phyloP scores from a whole-genome alignment of 148 eudicot genomes.

The Rhododendron ferrugineum region DNA sequence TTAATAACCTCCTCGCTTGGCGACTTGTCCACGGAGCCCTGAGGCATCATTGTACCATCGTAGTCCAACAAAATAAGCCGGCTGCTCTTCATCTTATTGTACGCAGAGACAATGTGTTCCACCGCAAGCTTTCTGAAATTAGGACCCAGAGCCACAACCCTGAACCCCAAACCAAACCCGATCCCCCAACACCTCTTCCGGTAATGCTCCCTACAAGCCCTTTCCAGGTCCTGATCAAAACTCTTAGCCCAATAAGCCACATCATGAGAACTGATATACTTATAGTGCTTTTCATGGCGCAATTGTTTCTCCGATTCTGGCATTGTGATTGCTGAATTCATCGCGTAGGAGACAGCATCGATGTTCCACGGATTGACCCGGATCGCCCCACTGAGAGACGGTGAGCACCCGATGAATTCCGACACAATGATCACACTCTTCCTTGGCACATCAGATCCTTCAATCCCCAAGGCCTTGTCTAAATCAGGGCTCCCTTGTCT shows the following conservation, averaged over 20 bases:
- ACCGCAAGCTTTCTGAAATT: slow-evolving; percentile 61
- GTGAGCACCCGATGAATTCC: slow-evolving; percentile 83
- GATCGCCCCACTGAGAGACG: slow-evolving; percentile 84
- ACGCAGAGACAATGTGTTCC: slow-evolving; percentile 54
- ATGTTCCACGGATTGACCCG: slow-evolving; percentile 85
- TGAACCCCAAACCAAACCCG: slow-evolving; percentile 66
- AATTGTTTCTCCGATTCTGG: slow-evolving; percentile 47
- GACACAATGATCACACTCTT: slow-evolving; percentile 74
- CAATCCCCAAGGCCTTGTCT: slow-evolving; percentile 38
- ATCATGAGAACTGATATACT: slow-evolving; percentile 73
- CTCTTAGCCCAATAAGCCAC: slow-evolving; percentile 79
- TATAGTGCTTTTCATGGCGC: slow-evolving; percentile 75
- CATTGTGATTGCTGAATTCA: slow-evolving; percentile 49
- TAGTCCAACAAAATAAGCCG: slow-evolving; percentile 67
- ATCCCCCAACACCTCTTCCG: slow-evolving; percentile 75
- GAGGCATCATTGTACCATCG: slow-evolving; percentile 71
- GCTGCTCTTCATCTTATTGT: slow-evolving; percentile 31
- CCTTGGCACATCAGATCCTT: slow-evolving; percentile 19
- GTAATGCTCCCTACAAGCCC: slow-evolving; percentile 73
- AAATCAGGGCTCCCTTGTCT: slow-evolving; percentile 53
- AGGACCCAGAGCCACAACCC: slow-evolving; percentile 64
- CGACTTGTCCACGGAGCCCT: slow-evolving; percentile 45
- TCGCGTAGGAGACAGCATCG: slow-evolving; percentile 53
- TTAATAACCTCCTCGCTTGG: slow-evolving; percentile 44
- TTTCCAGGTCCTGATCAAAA: slow-evolving; percentile 64